These are phyloP conservation scores for Coelastrella sp. DNA, from an alignment of 139 green algal species.

Conservation along the genomic window DNA sequence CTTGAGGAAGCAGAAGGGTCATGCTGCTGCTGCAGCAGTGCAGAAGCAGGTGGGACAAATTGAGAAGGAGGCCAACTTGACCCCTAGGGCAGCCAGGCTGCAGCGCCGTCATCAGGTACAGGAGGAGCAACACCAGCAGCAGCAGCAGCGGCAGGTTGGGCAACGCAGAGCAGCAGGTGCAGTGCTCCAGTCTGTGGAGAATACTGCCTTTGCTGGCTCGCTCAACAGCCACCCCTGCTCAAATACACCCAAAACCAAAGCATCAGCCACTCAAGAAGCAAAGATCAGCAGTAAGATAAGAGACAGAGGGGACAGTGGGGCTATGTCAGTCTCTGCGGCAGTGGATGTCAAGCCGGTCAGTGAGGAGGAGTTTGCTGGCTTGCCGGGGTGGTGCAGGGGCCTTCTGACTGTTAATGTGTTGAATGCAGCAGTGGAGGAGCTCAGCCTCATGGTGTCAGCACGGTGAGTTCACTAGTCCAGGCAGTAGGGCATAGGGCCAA, in stretches of 20 bases:
- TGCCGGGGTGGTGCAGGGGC: conserved; percentile 33
- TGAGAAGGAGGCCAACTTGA: neutral
- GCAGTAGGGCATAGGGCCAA: too few species aligned
- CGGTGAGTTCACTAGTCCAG: too few species aligned
- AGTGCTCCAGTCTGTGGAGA: neutral
- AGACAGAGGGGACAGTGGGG: neutral
- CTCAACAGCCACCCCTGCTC: too few species aligned
- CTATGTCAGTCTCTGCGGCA: neutral
- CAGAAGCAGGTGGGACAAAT: conserved; percentile 21
- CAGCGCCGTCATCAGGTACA: neutral
- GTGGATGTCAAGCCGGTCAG: neutral
- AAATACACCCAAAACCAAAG: neutral
- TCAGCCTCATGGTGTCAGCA: neutral
- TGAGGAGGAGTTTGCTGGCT: neutral
- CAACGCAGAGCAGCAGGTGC: neutral
- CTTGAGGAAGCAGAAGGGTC: neutral
- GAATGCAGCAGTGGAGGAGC: conserved; percentile 15
- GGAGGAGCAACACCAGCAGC: conserved; percentile 5
- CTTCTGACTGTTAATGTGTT: conserved; percentile 35
- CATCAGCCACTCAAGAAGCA: neutral
- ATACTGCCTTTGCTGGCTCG: neutral
- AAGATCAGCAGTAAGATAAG: neutral
- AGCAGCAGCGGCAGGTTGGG: neutral
- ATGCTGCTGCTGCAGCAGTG: neutral
- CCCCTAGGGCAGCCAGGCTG: conserved; percentile 13